phyloP scores from a whole-genome alignment of 2,329 filamentous ascomycete genomes.

The Penicillium decumbens region DNA sequence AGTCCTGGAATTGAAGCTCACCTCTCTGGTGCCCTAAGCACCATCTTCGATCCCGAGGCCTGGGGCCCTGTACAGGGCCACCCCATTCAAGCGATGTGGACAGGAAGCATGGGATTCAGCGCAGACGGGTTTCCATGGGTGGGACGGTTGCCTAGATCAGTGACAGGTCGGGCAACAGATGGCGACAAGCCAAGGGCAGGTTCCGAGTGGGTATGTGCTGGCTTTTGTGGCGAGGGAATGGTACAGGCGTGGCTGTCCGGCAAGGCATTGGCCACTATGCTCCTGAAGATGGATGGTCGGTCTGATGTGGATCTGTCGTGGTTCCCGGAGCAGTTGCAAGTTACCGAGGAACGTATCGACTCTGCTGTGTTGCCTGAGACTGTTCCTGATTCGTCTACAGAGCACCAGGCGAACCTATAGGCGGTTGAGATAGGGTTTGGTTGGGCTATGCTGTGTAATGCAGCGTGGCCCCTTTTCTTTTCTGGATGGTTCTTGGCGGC shows the following conservation, averaged over 20 bases:
- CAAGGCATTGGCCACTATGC: conserved; percentile 25
- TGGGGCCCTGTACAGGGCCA: conserved; percentile 21
- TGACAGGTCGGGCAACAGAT: conserved; percentile 8
- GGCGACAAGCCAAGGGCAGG: neutral
- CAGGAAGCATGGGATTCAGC: conserved; percentile 49
- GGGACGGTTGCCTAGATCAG: conserved; percentile 34
- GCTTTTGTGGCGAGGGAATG: conserved; percentile 32
- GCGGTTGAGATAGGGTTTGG: neutral
- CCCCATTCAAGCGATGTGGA: conserved; percentile 28
- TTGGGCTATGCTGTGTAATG: neutral
- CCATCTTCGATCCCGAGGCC: conserved; percentile 23
- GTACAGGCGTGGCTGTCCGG: conserved; percentile 31
- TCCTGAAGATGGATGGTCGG: conserved; percentile 17
- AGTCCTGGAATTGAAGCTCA: conserved; percentile 26
- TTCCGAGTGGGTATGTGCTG: conserved; percentile 28
- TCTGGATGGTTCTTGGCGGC: neutral
- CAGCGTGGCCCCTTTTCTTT: neutral
- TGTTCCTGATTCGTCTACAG: conserved; percentile 1
- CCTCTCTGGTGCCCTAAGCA: conserved; percentile 24
- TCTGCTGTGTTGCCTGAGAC: conserved; percentile 11
- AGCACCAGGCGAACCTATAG: conserved; percentile 9
- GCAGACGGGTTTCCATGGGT: conserved; percentile 51
- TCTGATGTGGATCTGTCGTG: conserved; percentile 20
- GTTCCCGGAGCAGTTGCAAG: conserved; percentile 29
- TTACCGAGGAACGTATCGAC: conserved; percentile 23